Base-by-base conservation (phyloP, 805 yeast species). In the Saturnispora kantuleensis region DNA sequence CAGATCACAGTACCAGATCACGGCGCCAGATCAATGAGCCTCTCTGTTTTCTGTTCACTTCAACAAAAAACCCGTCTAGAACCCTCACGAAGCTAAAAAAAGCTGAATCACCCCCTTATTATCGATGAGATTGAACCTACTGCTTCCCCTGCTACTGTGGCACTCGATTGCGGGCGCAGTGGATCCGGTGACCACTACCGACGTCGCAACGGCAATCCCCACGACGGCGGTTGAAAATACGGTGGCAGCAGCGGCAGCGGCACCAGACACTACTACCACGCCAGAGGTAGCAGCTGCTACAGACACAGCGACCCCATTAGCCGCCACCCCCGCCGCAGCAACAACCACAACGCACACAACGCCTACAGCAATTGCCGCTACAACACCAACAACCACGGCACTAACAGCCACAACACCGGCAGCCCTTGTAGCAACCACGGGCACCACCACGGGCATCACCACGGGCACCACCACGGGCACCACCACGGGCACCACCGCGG, bases 401-500 rank as follows among this genome's bases (percentile, higher is more conserved):
- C 52, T 49, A 0, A 44, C 51, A 13, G 53, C 68, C 3, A 62
- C 66, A 1, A 47, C 59, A 8, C 44, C 49, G 10, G 37, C 54
- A 13, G 41, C 55, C 50, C 26, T 21, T 21, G 26, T 21, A 3
- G 44, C 46, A n/a, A 68, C 5, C 18, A 17, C 18, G 18, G 18
- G 18, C 18, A 17, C 5, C 3, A 17, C 18, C 18, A 17, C 18
- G 18, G 18, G 18, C 18, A 5, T 17, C 3, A 17, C 18, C 18
- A 17, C 18, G 18, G 18, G 18, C 18, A 17, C 5, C 3, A 17
- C 18, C 18, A 17, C 18, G 18, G 18, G 18, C 18, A 5, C 5
- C 3, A 17, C 18, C 18, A 17, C 18, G 18, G 18, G 18, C 18
- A 17, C 5, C 3, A 17, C 18, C 18, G 5, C 18, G 18, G 18